Base-by-base conservation (phyloP, 768 basidiomycete genomes). In the Cyclocybe aegerita region DNA sequence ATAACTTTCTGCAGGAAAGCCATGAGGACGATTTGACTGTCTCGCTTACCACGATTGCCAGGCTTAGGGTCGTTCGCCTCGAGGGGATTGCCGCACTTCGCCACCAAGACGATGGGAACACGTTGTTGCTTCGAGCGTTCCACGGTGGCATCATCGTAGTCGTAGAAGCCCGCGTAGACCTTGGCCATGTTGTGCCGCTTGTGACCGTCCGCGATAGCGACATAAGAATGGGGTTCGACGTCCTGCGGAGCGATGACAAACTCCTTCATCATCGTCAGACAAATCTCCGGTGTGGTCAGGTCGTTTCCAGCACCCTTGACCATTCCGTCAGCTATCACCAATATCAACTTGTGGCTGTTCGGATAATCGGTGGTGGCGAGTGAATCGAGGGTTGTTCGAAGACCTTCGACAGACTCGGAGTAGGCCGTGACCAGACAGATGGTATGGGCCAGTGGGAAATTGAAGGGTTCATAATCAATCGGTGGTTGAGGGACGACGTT, bases 161-260 rank as follows among this genome's bases (percentile, higher is more conserved):
- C 82, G 68, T 99, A 98, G 75, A 92, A 99, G 9, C 97, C 97
- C 34, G 97, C 95, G 62, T 89, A 98, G 36, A 98, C 94, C 71
- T 95, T 94, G 36, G 94, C 96, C 94, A 96, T 97, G 67, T 99
- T 99, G 77, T 98, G 97, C 33, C 93, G 82, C 72, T 97, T 98
- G 78, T 98, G 95, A n/a, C 97, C 97, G 64, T 99, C 96, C 11
- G 97, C 97, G 60, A 99, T 98, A 52, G 97, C 94, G 47, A 98
- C 94, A 63, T 98, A 99, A 23, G 93, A 96, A 59, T 96, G 91
- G 3, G 93, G 74, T 66, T 97, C 91, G 33, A 98, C 93, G 45
- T 98, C 93, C 15, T 85, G 75, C 0, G 85, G 80, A 0, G 83
- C 71, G 17, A 93, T 79, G 55, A 97, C 72, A 48, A 97, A 83